A percentile compares a stretch with the other conserved stretches of the same genome.
phyloP scores from a whole-genome alignment of 2,329 filamentous ascomycete genomes.

The Penicillium vulpinum region DNA sequence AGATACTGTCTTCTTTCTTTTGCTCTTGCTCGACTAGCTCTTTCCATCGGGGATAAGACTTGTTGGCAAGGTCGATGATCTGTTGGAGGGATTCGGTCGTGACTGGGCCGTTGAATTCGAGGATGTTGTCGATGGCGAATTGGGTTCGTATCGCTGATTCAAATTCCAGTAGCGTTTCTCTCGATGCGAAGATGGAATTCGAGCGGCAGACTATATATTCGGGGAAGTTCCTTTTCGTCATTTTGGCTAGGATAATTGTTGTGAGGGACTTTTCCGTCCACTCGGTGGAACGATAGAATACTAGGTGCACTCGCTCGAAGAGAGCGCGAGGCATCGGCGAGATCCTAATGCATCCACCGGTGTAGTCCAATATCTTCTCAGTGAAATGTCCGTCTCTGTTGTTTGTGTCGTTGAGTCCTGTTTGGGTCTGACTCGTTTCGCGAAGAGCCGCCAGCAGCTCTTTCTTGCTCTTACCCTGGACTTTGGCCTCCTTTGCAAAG shows the following conservation, averaged over 20 bases:
- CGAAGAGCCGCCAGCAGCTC: conserved; percentile 74
- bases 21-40: conserved; percentile 70
- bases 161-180: conserved; percentile 77
- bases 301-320: conserved; percentile 90
- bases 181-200: conserved; percentile 80
- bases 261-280: conserved; percentile 98
- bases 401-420: conserved; percentile 68
- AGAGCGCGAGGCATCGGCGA: conserved; percentile 71
- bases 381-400: conserved; percentile 75
- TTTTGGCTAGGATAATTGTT: conserved; percentile 89
- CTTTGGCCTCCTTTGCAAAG: conserved; percentile 81
- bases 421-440: conserved; percentile 71
- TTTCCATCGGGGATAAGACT: conserved; percentile 79
- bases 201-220: conserved; percentile 88
- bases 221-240: conserved; percentile 83
- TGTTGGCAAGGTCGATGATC: conserved; percentile 71
- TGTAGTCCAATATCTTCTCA: conserved; percentile 71
- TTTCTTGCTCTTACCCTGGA: conserved; percentile 83
- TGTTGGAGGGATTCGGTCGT: conserved; percentile 64
- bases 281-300: conserved; percentile 93
- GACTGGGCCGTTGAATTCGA: conserved; percentile 75
- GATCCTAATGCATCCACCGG: conserved; percentile 81
- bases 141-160: conserved; percentile 83
- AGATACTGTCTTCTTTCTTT: conserved; percentile 72
- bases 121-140: conserved; percentile 73